These are phyloP conservation scores for Usnea hakonensis DNA, from an alignment of 495 filamentous ascomycete species.

Conservation along the genomic window DNA sequence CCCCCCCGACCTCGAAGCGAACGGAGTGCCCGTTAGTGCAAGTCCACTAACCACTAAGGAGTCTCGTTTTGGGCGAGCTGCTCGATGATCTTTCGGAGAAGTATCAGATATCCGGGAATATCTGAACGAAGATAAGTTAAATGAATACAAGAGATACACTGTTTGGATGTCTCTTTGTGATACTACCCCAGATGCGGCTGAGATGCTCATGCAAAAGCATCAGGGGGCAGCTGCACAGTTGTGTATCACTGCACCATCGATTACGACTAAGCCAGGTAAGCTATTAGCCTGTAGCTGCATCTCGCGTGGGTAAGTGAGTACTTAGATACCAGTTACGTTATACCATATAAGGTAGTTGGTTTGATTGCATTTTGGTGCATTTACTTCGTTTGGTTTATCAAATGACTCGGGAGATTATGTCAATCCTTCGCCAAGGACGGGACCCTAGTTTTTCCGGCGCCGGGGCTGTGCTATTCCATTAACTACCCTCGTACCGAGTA, in stretches of 20 bases:
- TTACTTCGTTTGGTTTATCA: neutral
- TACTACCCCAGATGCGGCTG: neutral
- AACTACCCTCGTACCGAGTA: neutral
- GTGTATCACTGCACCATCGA: no score
- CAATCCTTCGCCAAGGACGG: neutral
- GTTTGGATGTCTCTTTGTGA: neutral
- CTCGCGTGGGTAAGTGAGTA: no score
- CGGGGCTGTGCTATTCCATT: neutral
- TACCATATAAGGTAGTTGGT: no score
- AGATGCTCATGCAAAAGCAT: no score
- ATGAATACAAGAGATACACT: neutral
- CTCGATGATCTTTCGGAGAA: neutral
- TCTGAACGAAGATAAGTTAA: neutral
- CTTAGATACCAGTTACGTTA: no score
- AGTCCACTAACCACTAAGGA: neutral
- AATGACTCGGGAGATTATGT: neutral
- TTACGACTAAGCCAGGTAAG: no score
- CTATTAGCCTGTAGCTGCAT: neutral
- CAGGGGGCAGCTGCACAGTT: no score
- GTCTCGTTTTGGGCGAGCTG: neutral
- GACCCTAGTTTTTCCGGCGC: neutral
- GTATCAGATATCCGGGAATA: neutral
- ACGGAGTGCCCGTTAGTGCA: neutral
- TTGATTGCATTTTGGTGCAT: neutral
- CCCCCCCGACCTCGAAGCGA: neutral